Base-by-base conservation (phyloP, 2,329 filamentous ascomycete genomes). In the Daldinia sp. region DNA sequence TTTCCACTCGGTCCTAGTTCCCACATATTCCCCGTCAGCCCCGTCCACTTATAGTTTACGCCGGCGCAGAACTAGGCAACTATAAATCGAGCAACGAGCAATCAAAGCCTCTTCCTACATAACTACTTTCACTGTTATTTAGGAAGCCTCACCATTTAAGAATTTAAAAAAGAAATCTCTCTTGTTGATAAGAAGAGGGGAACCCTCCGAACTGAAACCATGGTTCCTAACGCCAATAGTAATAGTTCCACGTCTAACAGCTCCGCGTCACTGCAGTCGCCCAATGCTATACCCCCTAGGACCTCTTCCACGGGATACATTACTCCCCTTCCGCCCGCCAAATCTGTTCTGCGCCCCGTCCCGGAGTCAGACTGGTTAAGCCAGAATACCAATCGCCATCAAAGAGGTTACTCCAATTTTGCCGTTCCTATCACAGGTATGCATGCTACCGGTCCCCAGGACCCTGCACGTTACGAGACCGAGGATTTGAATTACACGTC, bases 201-300 rank as follows among this genome's bases (percentile, higher is more conserved):
- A 55, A 32, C 21, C 27, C 13, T 13, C 48, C 47, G 27, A 15
- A 19, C 47, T 19, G 35, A 56, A 53, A 63, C 47, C 48, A 70
- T 70, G 70, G 62, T 64, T 60, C 62, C 67, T 21, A 64, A 66
- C 54, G 15, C 56, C 35, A 61, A 29, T 39, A 70, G 63, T 52
- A 34, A 4, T 19, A 48, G 29, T 21, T 5, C 45, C 5, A 9
- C 32, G 13, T 49, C 19, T 43, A 34, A 15, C 35, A 49, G 32
- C 59, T 57, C 60, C 45, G 34, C 61, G 61, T 67, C 64, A 63
- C 76, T 81, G 53, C 79, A 80, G 59, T 85, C 83, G n/a, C 88
- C 89, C 55, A 88, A 86, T 75, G 82, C 83, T 34, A 92, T 93
- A 57, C 90, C 91, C 17, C 88, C 89, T 2, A 85, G 91, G 66